These are phyloP conservation scores for Wickerhamiella cacticola DNA, from an alignment of 805 yeast species.

Conservation along the genomic window DNA sequence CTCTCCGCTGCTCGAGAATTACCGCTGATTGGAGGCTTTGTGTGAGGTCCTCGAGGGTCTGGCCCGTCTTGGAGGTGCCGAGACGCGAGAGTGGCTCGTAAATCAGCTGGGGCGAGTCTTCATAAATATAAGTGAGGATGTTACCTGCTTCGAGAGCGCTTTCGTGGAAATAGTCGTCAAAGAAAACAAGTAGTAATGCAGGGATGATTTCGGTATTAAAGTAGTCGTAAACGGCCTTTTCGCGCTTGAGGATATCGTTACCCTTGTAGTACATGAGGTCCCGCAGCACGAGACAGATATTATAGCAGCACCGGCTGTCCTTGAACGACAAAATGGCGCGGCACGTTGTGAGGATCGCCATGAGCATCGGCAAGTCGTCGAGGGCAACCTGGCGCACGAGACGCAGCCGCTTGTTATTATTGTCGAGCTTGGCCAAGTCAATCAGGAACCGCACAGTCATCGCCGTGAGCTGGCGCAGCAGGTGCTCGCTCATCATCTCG, in stretches of 20 bases:
- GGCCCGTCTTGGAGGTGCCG: constrained; percentile 25
- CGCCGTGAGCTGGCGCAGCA: constrained; percentile 83
- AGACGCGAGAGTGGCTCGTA: constrained; percentile 3
- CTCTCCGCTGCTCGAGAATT: constrained; percentile 58
- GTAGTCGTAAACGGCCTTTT: constrained; percentile 55
- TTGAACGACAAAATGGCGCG: constrained; percentile 68
- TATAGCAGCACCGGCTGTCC: constrained; percentile 87
- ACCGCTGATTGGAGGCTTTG: constrained; percentile 44
- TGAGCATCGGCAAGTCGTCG: constrained; percentile 52
- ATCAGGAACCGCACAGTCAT: constrained; percentile 77
- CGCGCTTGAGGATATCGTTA: constrained; percentile 55
- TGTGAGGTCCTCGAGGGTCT: constrained; percentile 53
- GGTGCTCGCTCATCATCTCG: constrained; percentile 96
- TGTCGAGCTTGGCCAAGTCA: constrained; percentile 44
- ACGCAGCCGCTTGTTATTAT: constrained; percentile 43
- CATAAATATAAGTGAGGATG: constrained; percentile 67
- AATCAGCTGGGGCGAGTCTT: constrained; percentile 23
- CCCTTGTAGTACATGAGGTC: constrained; percentile 42
- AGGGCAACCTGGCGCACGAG: constrained; percentile 54
- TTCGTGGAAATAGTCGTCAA: constrained; percentile 68
- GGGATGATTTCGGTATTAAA: constrained; percentile 56
- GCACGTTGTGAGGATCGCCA: constrained; percentile 62
- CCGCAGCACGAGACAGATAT: constrained; percentile 69
- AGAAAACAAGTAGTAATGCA: constrained; percentile 52
- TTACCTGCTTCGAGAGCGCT: constrained; percentile 88